Base-by-base conservation (phyloP, 1,139 yeast genomes). In the Yamadazyma pseudoaaseri region DNA sequence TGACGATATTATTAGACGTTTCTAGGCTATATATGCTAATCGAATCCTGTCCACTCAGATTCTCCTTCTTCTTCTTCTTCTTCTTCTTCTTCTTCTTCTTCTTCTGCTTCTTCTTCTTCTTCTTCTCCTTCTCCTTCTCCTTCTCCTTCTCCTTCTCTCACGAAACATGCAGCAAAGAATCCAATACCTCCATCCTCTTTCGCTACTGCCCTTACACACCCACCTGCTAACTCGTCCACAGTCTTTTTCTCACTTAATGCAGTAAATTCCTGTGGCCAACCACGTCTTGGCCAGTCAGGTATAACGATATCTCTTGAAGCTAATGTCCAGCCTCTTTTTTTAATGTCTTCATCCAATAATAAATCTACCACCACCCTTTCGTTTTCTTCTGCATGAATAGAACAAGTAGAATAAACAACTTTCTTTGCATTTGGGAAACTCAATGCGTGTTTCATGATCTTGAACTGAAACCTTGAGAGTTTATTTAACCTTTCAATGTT, bases 121-220 rank as follows among this genome's bases (percentile, higher is more conserved):
- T 26, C 12, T 11, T 6, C 12, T 12, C 31, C 31, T 6, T 33
- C 25, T 23, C 30, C 34, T 5, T 29, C 30, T 17, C 33, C 34
- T 12, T 23, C 30, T 9, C 34, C 36, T 17, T 27, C 20, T 12
- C 38, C 41, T 41, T 71, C 27, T 55, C 26, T 62, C 31, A 79
- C 75, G 54, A 85, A 84, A 37, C 86, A 80, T 1, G 86, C 97
- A 1, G 97, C 97, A 61, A 92, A 92, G 54, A 92, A 92, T 0
- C 98, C 98, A 48, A 92, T 92, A 9, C 98, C 98, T 23, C 97
- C 97, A 54, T 92, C 97, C 36, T 76, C 82, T 44, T 79, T 82
- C 0, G 97, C 96, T 29, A 79, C 60, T 0, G 92, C 85, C 44
- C 98, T 67, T 0, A 92, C 81, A 58, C 97, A 87, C 0, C 95